Evolutionary conservation across 768 basidiomycete genomes (phyloP), one percentile per base, ranked within the genome.

Genomic region (Collybia sordida): DNA sequence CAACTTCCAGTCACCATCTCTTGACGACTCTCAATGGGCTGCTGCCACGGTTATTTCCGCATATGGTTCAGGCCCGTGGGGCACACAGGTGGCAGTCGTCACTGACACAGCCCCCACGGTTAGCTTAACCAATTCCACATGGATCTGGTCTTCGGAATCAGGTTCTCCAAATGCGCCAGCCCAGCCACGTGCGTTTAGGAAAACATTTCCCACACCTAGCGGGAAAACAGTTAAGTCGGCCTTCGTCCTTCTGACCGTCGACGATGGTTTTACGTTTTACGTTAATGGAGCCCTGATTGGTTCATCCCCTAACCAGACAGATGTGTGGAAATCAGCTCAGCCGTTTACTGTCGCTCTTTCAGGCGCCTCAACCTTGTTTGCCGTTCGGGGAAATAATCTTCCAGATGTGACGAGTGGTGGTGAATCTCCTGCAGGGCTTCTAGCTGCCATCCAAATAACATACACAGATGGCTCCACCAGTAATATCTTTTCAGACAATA

Each of bases 21-120:
- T 56, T 6, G 48, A 54, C 39, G 63, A 64, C 31, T 56, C 60
- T 6, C 47, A 51, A 17, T 69, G 67, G 65, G 18, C 55, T 12
- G 35, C 51, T 0, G 54, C 63, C 11, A 43, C 36, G 14, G 49
- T 55, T 12, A 24, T 62, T 14, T 53, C 59, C 12, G 28, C 58
- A 15, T 66, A 65, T 48, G 62, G 65, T 27, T 57, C 58, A 43
- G 53, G 57, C n/a, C 63, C 65, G 2, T 68, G 67, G 67, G 51
- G 45, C 9, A 60, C 50, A 17, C 31, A 41, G 9, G 62, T 68
- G 42, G 47, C 51, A 7, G 51, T 64, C 21, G 55, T 64, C 0
- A 38, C 51, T 0, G 54, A 60, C 2, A 50, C 55, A 1, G 48
- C 58, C 18, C 14, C 52, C 3, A 42, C 60, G 9, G 27, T 42